Base-by-base conservation (phyloP, 176 grass and related monocot species). In the Bromus sterilis region DNA sequence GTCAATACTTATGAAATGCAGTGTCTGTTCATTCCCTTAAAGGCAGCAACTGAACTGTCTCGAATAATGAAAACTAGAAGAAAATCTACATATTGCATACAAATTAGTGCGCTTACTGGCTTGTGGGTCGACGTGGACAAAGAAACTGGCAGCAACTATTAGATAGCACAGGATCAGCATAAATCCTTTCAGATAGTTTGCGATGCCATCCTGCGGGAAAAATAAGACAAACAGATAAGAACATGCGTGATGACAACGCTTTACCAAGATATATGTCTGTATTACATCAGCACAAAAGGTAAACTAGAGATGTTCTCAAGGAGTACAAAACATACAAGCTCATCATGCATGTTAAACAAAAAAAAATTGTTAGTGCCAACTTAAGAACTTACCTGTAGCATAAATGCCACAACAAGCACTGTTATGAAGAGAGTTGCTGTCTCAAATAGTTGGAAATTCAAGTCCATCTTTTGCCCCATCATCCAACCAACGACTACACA, bases 391-490 rank as follows among this genome's bases (percentile, higher is more conserved):
- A 94, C 95, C 95, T 98, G 95, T 34, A 98, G 81, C 95, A 98
- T 93, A 77, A 98, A 98, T 78, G 95, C 95, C 18, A 98, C 95
- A 41, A 98, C 95, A 4, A 98, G 71, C 24, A 98, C 90, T 46
- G 95, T 98, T 86, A 98, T 94, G 85, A 98, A 98, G 48, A 94
- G 95, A 41, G 88, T 89, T 75, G 92, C 85, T 44, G 95, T 98
- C 84, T 98, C 92, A 71, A 98, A 98, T 68, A 98, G 83, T 77
- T 98, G 95, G 66, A 98, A 98, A 91, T 98, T 94, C 88, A 98
- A 91, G 78, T 94, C 90, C 92, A 98, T 98, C 60, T 71, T 87
- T 58, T 91, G 82, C 56, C 88, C 87, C 95, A 94, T 98, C 26
- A 94, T 89, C 95, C 95, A 97, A 75, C 95, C 95, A 83, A 94